Evolutionary conservation across 179 eudicot genomes (phyloP).

Genomic region (Beta lomatogona): DNA sequence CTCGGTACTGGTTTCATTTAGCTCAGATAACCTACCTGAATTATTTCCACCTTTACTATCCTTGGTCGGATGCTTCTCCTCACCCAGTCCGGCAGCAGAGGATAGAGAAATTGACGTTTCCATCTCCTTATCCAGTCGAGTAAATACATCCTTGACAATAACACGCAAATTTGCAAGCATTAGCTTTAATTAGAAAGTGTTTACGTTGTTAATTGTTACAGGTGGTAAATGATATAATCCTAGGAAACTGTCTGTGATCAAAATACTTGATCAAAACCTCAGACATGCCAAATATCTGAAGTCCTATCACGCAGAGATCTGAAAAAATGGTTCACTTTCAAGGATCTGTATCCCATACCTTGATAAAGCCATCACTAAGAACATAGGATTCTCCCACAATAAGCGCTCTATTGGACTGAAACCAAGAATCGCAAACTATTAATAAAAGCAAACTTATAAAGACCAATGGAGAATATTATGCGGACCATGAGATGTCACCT

Average conservation of each 20-base stretch:
- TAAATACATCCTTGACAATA: conserved; percentile 63
- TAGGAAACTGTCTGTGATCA: not conserved
- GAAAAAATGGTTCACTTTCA: not conserved
- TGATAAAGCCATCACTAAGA: conserved; percentile 74
- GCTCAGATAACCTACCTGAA: conserved; percentile 46
- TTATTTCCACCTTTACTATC: conserved; percentile 51
- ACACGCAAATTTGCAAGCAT: conserved; percentile 8
- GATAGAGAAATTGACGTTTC: conserved; percentile 45
- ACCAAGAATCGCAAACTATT: conserved; percentile 26
- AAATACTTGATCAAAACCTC: not conserved
- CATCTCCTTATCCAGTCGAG: conserved; percentile 75
- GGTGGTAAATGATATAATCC: not conserved
- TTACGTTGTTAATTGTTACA: not conserved
- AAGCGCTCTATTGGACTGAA: conserved; percentile 74
- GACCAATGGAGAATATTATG: not conserved
- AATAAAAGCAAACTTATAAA: not conserved
- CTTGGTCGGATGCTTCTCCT: conserved; percentile 39
- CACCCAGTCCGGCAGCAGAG: conserved; percentile 38
- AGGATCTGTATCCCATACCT: conserved; percentile 52
- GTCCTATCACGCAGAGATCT: not conserved
- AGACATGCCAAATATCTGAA: not conserved
- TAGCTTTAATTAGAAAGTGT: not conserved
- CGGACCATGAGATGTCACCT: conserved; percentile 47
- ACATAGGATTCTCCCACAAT: conserved; percentile 80
- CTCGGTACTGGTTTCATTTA: conserved; percentile 50